Evolutionary conservation across 176 grass and related monocot species (phyloP).

Genomic region (Ananas comosus): DNA sequence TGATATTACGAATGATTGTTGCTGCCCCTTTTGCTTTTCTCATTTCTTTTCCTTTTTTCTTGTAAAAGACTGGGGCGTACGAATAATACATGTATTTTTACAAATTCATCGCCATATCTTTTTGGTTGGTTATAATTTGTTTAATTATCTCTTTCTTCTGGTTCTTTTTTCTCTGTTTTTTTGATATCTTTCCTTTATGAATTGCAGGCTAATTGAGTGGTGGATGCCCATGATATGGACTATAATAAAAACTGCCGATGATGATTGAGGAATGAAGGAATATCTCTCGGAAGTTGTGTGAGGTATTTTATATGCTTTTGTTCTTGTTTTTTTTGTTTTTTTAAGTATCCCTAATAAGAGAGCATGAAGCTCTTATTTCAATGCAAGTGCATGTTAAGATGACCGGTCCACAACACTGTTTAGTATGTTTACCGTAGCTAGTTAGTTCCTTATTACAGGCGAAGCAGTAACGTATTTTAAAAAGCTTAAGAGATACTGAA

Average conservation of each 20-base stretch:
- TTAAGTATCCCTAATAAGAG: conserved; percentile 34
- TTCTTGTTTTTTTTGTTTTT: conserved; percentile 23
- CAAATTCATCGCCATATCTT: too few relatives aligned
- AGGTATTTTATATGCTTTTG: conserved; percentile 28
- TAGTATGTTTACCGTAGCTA: conserved; percentile 28
- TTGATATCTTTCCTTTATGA: conserved; percentile 12
- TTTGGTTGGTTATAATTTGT: too few relatives aligned
- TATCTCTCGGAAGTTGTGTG: conserved; percentile 40
- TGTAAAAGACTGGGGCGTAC: too few relatives aligned
- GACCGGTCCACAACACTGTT: conserved; percentile 64
- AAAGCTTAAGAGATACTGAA: not conserved
- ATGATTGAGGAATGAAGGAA: conserved; percentile 8
- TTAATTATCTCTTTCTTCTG: too few relatives aligned
- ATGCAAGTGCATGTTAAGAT: conserved; percentile 77
- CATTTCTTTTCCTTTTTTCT: conserved; percentile 6
- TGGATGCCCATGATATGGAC: not conserved
- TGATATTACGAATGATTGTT: too few relatives aligned
- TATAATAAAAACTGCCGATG: conserved; percentile 5
- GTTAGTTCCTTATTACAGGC: conserved; percentile 1
- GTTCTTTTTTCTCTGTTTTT: conserved; percentile 1
- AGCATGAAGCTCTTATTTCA: conserved; percentile 58
- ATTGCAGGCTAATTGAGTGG: conserved; percentile 18
- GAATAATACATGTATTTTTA: too few relatives aligned
- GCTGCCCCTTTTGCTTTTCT: not conserved
- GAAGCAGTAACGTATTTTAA: not conserved